Conservation (phyloP, 306 rosid species). For the Fagus sylvatica region DNA sequence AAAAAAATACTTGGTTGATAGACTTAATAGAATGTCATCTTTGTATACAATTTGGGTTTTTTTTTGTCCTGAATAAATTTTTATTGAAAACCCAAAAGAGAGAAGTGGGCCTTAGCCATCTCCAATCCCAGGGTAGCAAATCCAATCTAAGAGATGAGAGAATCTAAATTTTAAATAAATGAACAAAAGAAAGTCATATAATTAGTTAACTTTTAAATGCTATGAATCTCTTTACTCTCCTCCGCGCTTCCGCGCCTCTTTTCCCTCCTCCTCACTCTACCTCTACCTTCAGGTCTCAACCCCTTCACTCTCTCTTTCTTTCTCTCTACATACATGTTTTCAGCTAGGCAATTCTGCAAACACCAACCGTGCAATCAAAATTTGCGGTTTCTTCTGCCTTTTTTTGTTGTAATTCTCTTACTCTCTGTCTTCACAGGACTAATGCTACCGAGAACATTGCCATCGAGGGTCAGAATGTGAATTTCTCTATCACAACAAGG, state of each 20-base stretch:
- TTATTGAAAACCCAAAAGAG: too few relatives aligned
- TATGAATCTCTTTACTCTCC: conserved; percentile 39
- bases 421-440: conserved; percentile 33
- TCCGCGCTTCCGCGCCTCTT: conserved; percentile 28
- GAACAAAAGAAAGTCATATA: too few relatives aligned
- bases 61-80: too few relatives aligned
- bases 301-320: not conserved
- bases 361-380: not conserved
- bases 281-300: conserved; percentile 19
- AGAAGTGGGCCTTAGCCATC: too few relatives aligned
- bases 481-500: conserved; percentile 51
- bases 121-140: too few relatives aligned
- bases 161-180: too few relatives aligned
- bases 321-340: not conserved
- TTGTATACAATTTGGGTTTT: too few relatives aligned
- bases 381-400: not conserved
- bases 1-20: too few relatives aligned
- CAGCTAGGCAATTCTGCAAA: conserved; percentile 39
- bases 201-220: not conserved
- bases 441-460: conserved; percentile 40
- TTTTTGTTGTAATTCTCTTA: not conserved
- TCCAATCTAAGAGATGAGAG: too few relatives aligned
- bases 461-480: conserved; percentile 60
- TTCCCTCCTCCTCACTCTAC: conserved; percentile 43
- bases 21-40: too few relatives aligned